Percentiles rank a stretch among this genome's conserved stretches.
phyloP scores from a whole-genome alignment of 1,139 yeast genomes.

The Candida glucosophila region DNA sequence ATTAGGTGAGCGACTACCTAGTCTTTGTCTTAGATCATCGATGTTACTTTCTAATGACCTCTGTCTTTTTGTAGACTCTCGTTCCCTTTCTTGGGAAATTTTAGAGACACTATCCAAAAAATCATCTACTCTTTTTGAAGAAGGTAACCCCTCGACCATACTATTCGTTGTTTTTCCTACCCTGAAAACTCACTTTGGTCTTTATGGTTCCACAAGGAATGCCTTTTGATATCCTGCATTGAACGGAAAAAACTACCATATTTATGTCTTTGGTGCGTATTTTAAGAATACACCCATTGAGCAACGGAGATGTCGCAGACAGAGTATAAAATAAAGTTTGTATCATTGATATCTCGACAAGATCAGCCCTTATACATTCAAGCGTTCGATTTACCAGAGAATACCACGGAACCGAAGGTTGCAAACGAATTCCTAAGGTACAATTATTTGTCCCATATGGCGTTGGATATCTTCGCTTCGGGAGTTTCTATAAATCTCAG shows the following conservation, averaged over 20 bases:
- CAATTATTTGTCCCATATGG: constrained; percentile 60
- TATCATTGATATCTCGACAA: constrained; percentile 46
- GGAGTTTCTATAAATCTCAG: constrained; percentile 35
- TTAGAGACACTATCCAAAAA: constrained; percentile 25
- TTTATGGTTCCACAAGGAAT: too few relatives aligned
- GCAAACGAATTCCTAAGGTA: constrained; percentile 46
- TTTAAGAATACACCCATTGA: too few relatives aligned
- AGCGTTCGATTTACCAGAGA: constrained; percentile 26
- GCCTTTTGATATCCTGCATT: too few relatives aligned
- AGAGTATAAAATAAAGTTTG: constrained; percentile 39
- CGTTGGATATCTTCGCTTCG: constrained; percentile 52
- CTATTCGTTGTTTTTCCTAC: too few relatives aligned
- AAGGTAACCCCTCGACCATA: constrained; percentile 19
- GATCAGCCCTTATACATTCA: constrained; percentile 56
- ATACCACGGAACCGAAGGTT: constrained; percentile 9
- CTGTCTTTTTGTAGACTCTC: constrained; percentile 26
- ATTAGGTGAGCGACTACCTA: constrained; percentile 16
- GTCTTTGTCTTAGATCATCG: constrained; percentile 20
- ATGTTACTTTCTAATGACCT: constrained; percentile 22
- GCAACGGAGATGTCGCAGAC: too few relatives aligned
- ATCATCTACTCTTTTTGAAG: constrained; percentile 23
- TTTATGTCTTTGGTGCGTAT: too few relatives aligned
- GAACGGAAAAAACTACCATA: too few relatives aligned
- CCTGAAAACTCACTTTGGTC: too few relatives aligned
- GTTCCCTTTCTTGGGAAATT: constrained; percentile 22